phyloP scores from a whole-genome alignment of 75 land plant species.

The Pinus tabuliformis region DNA sequence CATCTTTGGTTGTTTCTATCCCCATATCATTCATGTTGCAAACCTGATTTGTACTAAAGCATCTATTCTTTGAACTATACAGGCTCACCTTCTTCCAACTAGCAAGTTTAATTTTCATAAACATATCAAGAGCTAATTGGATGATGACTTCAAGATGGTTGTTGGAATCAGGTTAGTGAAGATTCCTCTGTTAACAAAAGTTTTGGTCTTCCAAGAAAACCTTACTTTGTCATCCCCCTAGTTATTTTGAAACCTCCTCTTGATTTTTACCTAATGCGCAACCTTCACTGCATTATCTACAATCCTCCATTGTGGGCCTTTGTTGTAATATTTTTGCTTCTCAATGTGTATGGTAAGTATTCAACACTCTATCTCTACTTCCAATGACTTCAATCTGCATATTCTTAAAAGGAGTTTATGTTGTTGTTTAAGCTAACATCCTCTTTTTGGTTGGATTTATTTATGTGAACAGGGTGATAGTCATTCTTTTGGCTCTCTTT shows the following conservation, averaged over 20 bases:
- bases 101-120: constrained; percentile 39
- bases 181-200: constrained; percentile 2
- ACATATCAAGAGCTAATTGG: constrained; percentile 36
- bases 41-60: neutral
- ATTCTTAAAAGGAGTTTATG: neutral
- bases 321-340: constrained; percentile 41
- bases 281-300: constrained; percentile 10
- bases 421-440: neutral
- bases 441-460: neutral
- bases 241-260: neutral
- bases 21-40: neutral
- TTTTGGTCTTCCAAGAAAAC: neutral
- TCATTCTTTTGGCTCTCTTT: constrained; percentile 53
- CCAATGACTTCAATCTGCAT: neutral
- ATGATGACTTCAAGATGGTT: constrained; percentile 47
- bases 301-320: constrained; percentile 49
- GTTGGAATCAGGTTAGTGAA: constrained; percentile 54
- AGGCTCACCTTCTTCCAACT: constrained; percentile 38
- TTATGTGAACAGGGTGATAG: constrained; percentile 32
- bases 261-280: too few relatives aligned
- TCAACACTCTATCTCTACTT: neutral
- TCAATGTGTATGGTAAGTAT: constrained; percentile 47
- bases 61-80: neutral
- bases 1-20: neutral
- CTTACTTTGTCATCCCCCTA: neutral